A percentile compares a stretch with the other conserved stretches of the same genome.
These are phyloP conservation scores for Fusarium brachygibbosum DNA, from an alignment of 2,329 filamentous ascomycete species.

Conservation along the genomic window DNA sequence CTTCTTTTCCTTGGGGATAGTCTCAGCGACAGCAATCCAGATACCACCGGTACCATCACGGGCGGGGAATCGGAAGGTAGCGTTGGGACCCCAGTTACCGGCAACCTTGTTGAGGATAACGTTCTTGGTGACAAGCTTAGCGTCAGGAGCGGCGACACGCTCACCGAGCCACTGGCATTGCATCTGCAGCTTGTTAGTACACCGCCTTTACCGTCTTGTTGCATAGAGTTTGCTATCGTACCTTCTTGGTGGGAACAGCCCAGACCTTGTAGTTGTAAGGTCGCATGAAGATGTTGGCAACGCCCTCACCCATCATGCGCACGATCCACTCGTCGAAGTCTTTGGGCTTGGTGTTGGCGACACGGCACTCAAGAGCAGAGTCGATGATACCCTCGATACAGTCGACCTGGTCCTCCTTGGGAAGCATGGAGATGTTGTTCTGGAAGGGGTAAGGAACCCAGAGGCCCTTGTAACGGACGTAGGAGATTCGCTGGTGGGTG, in stretches of 20 bases:
- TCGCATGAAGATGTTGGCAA: slow-evolving; percentile 97
- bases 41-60: slow-evolving; percentile 97
- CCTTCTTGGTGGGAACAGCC: slow-evolving; percentile 97
- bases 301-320: slow-evolving; percentile 87
- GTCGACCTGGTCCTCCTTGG: slow-evolving; percentile 95
- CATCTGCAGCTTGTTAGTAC: slow-evolving; percentile 73
- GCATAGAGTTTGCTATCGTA: slow-evolving; percentile 56
- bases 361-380: slow-evolving; percentile 86
- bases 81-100: slow-evolving; percentile 98
- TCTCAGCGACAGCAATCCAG: slow-evolving; percentile 97
- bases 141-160: slow-evolving; percentile 95
- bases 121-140: slow-evolving; percentile 94
- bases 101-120: slow-evolving; percentile 96
- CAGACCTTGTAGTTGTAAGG: slow-evolving; percentile 99
- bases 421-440: slow-evolving; percentile 99
- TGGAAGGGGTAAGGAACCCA: slow-evolving; percentile 99
- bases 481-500: slow-evolving; percentile 97
- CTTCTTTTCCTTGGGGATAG: slow-evolving; percentile 91
- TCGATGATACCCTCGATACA: slow-evolving; percentile 98
- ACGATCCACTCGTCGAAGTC: slow-evolving; percentile 99
- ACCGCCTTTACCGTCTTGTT: slow-evolving; percentile 2
- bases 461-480: slow-evolving; percentile 94
- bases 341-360: slow-evolving; percentile 91
- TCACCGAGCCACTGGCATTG: slow-evolving; percentile 99
- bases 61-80: slow-evolving; percentile 98